Base-by-base conservation (phyloP, 73 alveolate species). In the Paramecium primaurelia region DNA sequence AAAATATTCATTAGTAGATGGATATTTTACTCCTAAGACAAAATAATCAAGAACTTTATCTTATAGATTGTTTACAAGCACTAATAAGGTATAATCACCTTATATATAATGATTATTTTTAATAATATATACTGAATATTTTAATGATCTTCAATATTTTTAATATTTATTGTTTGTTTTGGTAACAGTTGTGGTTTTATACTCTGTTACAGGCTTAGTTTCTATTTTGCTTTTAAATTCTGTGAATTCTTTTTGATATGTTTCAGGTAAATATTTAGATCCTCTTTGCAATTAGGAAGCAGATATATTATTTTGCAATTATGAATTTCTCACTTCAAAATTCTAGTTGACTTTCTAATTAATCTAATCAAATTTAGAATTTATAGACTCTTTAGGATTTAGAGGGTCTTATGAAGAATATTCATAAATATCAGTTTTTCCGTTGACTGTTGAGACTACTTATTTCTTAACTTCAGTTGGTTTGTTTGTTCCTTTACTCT, bases 121-220 rank as follows among this genome's bases (percentile, higher is more conserved):
- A 3, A 54, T 64, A 34, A 49, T 49, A 49, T 54, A 54, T 54
- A 54, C 69, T 54, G 69, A 18, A 54, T 54, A 54, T 54, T 54
- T 54, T 64, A 28, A 64, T 64, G 30, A 16, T 64, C 30, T 32
- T 32, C 47, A 64, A 32, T 64, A 64, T 64, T 64, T 64, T 64
- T 11, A 64, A 64, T 64, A 64, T 64, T 64, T 64, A 64, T 64
- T 64, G 84, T 64, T 64, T 22, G 84, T 64, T 34, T 28, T 64
- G 22, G 84, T 64, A 64, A 64, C 84, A 64, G 84, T 64, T 64
- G 69, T 54, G 69, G 42, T 32, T 64, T 64, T 64, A 26, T 64
- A 64, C 84, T 64, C 84, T 28, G 84, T 64, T 20, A 64, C 84
- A 64, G 84, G 84, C 47, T 64, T 64, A 12, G 45, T 28, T 34